Base-by-base conservation (phyloP, 2,329 filamentous ascomycete species). In the Zymoseptoria brevis region DNA sequence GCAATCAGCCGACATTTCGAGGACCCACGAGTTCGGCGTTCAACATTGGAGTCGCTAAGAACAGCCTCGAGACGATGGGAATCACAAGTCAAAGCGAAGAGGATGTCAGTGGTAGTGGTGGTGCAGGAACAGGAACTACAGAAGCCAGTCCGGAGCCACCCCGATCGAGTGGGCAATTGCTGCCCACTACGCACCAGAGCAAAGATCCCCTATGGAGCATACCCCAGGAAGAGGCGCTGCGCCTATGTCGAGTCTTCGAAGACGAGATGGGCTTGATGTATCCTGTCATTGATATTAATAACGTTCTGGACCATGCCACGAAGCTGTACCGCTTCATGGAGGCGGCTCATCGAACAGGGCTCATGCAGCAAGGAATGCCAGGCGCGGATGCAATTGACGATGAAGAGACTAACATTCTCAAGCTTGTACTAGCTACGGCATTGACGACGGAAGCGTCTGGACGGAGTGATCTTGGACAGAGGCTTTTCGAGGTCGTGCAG, bases 261-360 rank as follows among this genome's bases (percentile, higher is more conserved):
- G 91, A 96, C 67, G 92, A 96, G 71, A 87, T 95, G 68, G 90
- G 90, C 50, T 83, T 93, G 68, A 95, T 96, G 90, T 96, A 96
- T 72, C 93, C 93, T 0, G 83, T 96, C 3, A 74, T 96, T 53
- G 83, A 89, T 65, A 87, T 96, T 41, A 83, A 88, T 50, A 80
- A 81, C 50, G 77, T 95, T 48, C 85, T 89, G 45, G 77, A 79
- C 5, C 88, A 96, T 71, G 86, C 87, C 6, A 85, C 83, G 62
- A 80, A 81, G 60, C 76, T 96, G 1, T 87, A 86, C 58, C 79
- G 83, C 0, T 94, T 89, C 72, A 85, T 94, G 69, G 88, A 91
- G 65, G 82, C 85, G 29, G 84, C 84, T 16, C 73, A 79, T 26
- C 76, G 83, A 45, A 80, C 79, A 3, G 83, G 85, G 1, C 77